Evolutionary conservation across 1,139 yeast species (phyloP).

Genomic region (Candida tropicalis): DNA sequence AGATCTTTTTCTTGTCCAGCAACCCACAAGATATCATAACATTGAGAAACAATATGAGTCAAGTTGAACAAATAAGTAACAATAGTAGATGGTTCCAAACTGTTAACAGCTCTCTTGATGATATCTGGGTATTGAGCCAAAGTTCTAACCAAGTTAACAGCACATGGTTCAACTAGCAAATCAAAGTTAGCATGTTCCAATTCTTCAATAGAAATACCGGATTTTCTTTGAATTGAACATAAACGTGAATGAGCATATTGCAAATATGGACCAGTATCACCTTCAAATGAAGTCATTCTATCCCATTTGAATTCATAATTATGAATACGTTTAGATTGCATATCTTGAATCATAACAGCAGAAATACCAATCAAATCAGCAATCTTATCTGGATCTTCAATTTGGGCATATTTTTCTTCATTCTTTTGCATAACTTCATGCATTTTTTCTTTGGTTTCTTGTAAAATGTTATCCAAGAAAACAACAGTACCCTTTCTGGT

Average conservation of each 20-base stretch:
- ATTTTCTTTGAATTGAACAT: slow-evolving; percentile 91
- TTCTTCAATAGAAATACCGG: slow-evolving; percentile 52
- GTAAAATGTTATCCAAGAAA: slow-evolving; percentile 89
- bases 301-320: slow-evolving; percentile 98
- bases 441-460: slow-evolving; percentile 94
- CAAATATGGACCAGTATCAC: slow-evolving; percentile 98
- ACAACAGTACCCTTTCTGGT: slow-evolving; percentile 99
- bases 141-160: slow-evolving; percentile 70
- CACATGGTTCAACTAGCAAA: slow-evolving; percentile 76
- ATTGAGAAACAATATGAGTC: slow-evolving; percentile 91
- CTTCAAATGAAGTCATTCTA: slow-evolving; percentile 97
- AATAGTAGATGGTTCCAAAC: slow-evolving; percentile 90
- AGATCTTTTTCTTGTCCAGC: slow-evolving; percentile 91
- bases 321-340: slow-evolving; percentile 96
- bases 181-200: slow-evolving; percentile 64
- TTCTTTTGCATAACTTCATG: slow-evolving; percentile 97
- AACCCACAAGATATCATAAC: slow-evolving; percentile 96
- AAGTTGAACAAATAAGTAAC: slow-evolving; percentile 92
- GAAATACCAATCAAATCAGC: slow-evolving; percentile 97
- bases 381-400: slow-evolving; percentile 91
- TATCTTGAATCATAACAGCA: slow-evolving; percentile 98
- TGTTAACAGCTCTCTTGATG: slow-evolving; percentile 79
- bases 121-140: slow-evolving; percentile 93
- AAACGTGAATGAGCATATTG: slow-evolving; percentile 98
- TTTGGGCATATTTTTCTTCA: slow-evolving; percentile 88